Evolutionary conservation across 768 basidiomycete species (phyloP).

Genomic region (Tricholomella constricta): DNA sequence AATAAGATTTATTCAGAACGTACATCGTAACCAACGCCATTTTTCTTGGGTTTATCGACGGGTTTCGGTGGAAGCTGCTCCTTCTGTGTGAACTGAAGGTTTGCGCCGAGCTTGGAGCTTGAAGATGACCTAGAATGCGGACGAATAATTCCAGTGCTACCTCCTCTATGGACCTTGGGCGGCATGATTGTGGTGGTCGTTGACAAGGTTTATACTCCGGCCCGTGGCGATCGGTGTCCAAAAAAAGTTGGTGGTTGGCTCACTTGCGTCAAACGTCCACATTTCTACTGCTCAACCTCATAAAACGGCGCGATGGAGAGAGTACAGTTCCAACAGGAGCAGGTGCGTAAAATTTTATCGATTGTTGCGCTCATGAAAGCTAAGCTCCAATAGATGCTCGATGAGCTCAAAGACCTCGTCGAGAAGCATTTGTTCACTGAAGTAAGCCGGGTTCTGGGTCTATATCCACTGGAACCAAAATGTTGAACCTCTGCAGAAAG

Average conservation of each 20-base stretch:
- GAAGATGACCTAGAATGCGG: conserved; percentile 69
- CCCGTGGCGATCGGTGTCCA: conserved; percentile 11
- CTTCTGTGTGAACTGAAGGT: conserved; percentile 71
- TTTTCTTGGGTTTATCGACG: conserved; percentile 57
- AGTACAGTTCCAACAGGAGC: conserved; percentile 93
- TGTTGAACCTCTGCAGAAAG: conserved; percentile 48
- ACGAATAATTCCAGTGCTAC: conserved; percentile 49
- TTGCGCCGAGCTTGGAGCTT: conserved; percentile 56
- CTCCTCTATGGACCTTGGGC: conserved; percentile 50
- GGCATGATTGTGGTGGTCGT: conserved; percentile 38
- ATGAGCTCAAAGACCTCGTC: conserved; percentile 90
- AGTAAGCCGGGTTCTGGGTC: conserved; percentile 41
- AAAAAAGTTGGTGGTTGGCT: conserved; percentile 12
- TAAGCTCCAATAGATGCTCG: conserved; percentile 74
- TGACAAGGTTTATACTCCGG: conserved; percentile 13
- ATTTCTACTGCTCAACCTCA: background rate
- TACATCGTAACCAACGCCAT: conserved; percentile 46
- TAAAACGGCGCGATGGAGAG: conserved; percentile 69
- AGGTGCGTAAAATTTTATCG: conserved; percentile 43
- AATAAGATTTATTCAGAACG: conserved; percentile 23
- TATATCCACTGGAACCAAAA: conserved; percentile 2
- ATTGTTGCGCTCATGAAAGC: conserved; percentile 1
- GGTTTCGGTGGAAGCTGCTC: conserved; percentile 46
- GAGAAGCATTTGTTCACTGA: conserved; percentile 83
- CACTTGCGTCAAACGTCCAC: background rate